Conservation (phyloP, 2,329 filamentous ascomycete genomes). For the Ophiostoma novo-ulmi region DNA sequence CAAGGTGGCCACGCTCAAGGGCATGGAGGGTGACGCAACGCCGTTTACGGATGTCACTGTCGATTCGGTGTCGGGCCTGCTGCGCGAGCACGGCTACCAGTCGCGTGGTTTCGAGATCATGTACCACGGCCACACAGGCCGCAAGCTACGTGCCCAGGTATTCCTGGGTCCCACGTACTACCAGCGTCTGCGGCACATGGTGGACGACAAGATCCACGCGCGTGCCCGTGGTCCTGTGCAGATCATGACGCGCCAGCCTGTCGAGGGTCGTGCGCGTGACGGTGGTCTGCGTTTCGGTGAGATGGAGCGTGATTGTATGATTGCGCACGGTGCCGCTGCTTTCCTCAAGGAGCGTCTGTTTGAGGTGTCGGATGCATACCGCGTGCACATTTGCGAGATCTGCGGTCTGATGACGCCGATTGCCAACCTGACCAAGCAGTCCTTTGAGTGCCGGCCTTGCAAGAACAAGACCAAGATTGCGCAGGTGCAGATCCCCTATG, state of each 20-base stretch:
- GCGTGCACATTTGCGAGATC: constrained; percentile 97
- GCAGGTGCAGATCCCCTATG: constrained; percentile 95
- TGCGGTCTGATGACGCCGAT: constrained; percentile 98
- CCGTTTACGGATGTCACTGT: constrained; percentile 98
- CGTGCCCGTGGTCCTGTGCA: constrained; percentile 93
- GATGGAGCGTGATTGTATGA: constrained; percentile 99
- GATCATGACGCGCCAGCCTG: constrained; percentile 93
- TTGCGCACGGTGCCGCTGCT: constrained; percentile 93
- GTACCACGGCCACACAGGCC: constrained; percentile 97
- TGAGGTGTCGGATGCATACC: constrained; percentile 95
- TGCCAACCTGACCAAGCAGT: constrained; percentile 93
- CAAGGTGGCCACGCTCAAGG: constrained; percentile 89
- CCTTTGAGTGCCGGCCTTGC: constrained; percentile 94
- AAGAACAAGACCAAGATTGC: constrained; percentile 99
- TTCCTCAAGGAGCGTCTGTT: constrained; percentile 98
- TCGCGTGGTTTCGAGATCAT: constrained; percentile 96
- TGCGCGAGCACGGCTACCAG: constrained; percentile 88
- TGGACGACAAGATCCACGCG: constrained; percentile 99
- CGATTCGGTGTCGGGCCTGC: constrained; percentile 79
- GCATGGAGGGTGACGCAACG: constrained; percentile 93
- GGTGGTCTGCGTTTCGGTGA: constrained; percentile 99
- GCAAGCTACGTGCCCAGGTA: constrained; percentile 87
- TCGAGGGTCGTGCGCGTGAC: constrained; percentile 96
- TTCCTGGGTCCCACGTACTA: constrained; percentile 99
- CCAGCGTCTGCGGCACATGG: constrained; percentile 97